Base-by-base conservation (phyloP, 2,329 filamentous ascomycete genomes). In the Alternaria solani region DNA sequence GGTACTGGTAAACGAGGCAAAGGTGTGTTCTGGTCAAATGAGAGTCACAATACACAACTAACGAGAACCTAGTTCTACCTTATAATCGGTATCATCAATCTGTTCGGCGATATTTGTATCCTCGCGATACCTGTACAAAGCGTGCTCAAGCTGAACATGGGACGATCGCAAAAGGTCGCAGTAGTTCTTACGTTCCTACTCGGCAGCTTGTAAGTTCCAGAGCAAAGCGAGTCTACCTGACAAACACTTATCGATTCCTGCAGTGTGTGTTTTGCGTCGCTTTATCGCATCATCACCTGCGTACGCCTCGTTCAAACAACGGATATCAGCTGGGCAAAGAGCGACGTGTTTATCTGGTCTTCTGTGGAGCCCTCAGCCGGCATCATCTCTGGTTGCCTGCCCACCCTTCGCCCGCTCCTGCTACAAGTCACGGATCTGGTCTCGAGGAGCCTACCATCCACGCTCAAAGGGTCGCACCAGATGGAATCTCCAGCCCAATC, bases 281-380 rank as follows among this genome's bases (percentile, higher is more conserved):
- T 72, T 8, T 72, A 72, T 48, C 69, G 70, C 23, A 71, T 73
- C 62, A 66, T 73, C 18, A 71, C 67, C 32, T 68, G 71, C 16
- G 51, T 62, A 1, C 63, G 55, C 5, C 63, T 72, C n/a, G 66
- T 69, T 11, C 48, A 43, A 26, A 60, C 64, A 9, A 61, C 32
- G 20, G 69, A 72, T 41, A 69, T 72, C 42, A 70, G 66, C 48
- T 73, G 69, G 68, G 67, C 71, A 2, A 73, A 70, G 53, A 68
- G 63, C 55, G 68, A 72, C 34, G 68, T 71, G n/a, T 72, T 72
- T 59, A 70, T 73, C 52, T 73, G 71, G 71, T 68, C 65, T 2
- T 62, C 56, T 11, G 67, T 73, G 32, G 71, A 73, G 30, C 71
- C 68, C 0, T 69, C 67, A 2, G 59, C 72, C 18, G 71, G 69